Conservation (phyloP, 1,284 basidiomycete species). For the Heterobasidion parviporum region DNA sequence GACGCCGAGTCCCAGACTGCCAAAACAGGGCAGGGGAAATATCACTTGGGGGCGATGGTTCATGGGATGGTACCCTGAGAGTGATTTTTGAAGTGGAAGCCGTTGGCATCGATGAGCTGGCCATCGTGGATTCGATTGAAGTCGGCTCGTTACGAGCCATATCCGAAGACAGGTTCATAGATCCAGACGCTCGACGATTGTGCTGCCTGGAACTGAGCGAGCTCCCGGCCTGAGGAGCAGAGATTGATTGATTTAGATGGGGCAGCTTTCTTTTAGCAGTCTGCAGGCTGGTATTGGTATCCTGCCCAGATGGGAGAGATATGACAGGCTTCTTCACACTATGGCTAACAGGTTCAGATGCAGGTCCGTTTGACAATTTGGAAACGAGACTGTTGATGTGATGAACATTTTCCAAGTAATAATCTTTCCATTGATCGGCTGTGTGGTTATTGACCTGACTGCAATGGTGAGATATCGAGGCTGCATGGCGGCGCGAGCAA, state of each 20-base stretch:
- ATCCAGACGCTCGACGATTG: too few relatives aligned
- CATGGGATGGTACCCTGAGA: slow-evolving; percentile 49
- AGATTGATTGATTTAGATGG: too few relatives aligned
- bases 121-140: too few relatives aligned
- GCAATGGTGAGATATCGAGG: slow-evolving; percentile 3
- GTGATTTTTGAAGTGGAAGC: not conserved
- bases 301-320: too few relatives aligned
- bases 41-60: slow-evolving; percentile 53
- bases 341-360: slow-evolving; percentile 14
- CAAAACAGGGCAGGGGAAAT: slow-evolving; percentile 20
- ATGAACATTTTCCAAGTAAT: slow-evolving; percentile 58
- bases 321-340: slow-evolving; percentile 38
- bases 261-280: too few relatives aligned
- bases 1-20: slow-evolving; percentile 35
- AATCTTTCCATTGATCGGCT: slow-evolving; percentile 57
- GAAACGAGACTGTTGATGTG: slow-evolving; percentile 45
- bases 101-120: too few relatives aligned
- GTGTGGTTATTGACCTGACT: slow-evolving; percentile 34
- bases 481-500: not conserved
- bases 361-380: slow-evolving; percentile 9
- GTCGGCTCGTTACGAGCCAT: too few relatives aligned
- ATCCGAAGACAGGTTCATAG: too few relatives aligned
- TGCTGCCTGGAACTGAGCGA: too few relatives aligned
- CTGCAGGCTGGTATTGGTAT: too few relatives aligned
- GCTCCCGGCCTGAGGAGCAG: too few relatives aligned